Base-by-base conservation (phyloP, 805 yeast species). In the Zygosaccharomyces lentus region DNA sequence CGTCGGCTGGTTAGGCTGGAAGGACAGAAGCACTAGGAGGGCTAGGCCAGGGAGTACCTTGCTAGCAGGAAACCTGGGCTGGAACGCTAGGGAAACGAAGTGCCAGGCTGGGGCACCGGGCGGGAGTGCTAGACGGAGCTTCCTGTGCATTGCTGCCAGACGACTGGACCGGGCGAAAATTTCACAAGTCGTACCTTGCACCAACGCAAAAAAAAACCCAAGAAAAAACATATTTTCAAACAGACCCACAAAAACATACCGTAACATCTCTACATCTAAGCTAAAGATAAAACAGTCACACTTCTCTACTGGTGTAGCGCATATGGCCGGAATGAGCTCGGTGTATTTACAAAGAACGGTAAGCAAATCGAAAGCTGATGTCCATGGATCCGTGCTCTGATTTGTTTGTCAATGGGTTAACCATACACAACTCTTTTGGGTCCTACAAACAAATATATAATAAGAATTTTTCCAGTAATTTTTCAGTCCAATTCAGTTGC, bases 401-500 rank as follows among this genome's bases (percentile, higher is more conserved):
- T n/a, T n/a, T 34, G 6, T 34, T 34, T 13, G 19, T 13, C 37
- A 34, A 25, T n/a, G 32, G 15, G 9, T 13, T 27, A 16, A 24
- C 35, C 23, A 27, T 30, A 19, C 13, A 9, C 34, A 9, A 19
- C 10, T 29, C 3, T 29, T 5, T 13, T n/a, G 6, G 16, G 16
- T 29, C 16, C 15, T 29, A 29, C 32, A 29, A 29, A 29, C 3
- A 13, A 4, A 15, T 29, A 29, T 29, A 29, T 29, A 29, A n/a
- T 29, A n/a, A 29, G 9, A 12, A 6, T 7, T n/a, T n/a, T n/a
- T n/a, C n/a, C n/a, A n/a, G n/a, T n/a, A n/a, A n/a, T n/a, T n/a
- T n/a, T 29, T 13, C 53, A 59, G 21, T 63, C 62, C 46, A 74
- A 73, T 69, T 84, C 96, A 47, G 85, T 73, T 49, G 98, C 99